Base-by-base conservation (phyloP, 2,329 filamentous ascomycete species). In the Trichophyton equinum region DNA sequence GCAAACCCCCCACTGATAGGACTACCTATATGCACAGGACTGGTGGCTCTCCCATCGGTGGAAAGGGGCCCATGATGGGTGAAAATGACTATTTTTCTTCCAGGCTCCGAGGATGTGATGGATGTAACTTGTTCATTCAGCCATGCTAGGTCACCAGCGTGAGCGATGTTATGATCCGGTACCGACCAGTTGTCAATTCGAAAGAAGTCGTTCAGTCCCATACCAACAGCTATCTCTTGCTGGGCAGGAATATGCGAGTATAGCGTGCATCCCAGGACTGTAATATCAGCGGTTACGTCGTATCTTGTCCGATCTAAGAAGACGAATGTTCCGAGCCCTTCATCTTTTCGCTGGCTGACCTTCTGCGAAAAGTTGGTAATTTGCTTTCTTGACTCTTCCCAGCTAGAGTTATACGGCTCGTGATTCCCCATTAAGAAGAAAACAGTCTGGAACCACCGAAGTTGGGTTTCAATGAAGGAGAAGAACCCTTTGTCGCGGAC, bases 341-440 rank as follows among this genome's bases (percentile, higher is more conserved):
- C 18, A 22, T 46, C 20, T 9, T 59, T 57, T 20, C 62, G 60
- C 57, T 67, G 33, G 7, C 60, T 57, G 9, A 71, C 60, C 15
- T 66, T 61, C 5, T 64, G 49, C 5, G 67, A 65, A 58, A 74
- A 72, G n/a, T 62, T 53, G 13, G 60, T 44, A 1, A 74, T 33
- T 18, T 61, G 62, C 8, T 62, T 60, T 40, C 65, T 68, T 5
- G 64, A 68, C 1, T 67, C 63, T 1, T 33, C 18, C 70, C 71
- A 73, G 53, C 58, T 70, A 42, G 67, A 68, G 33, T 70, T 66
- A 64, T 79, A 83, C 0, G 80, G 73, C 66, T 85, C 82, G 66
- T 85, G 81, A 64, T 85, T 85, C 0, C 82, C 81, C 0, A 78
- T 68, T 0, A 84, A 72, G 33, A 82, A 74, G 46, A 85, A 75